Conservation (phyloP, 176 grass and related monocot species). For the Hordeum marinum region DNA sequence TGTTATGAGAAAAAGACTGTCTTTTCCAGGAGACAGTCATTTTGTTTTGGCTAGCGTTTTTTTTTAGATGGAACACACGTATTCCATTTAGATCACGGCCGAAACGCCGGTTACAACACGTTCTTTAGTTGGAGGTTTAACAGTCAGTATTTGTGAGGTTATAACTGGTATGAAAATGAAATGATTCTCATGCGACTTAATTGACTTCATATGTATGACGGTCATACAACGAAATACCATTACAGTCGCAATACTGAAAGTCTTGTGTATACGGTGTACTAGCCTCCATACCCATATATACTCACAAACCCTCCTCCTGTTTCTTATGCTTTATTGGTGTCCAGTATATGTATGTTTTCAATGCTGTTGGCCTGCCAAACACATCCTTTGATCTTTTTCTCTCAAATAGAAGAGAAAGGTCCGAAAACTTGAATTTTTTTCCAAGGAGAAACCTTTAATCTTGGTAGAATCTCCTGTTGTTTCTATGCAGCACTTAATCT, state of each 20-base stretch:
- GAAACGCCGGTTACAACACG: too few species aligned
- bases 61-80: too few species aligned
- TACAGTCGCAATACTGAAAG: neutral
- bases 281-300: neutral
- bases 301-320: neutral
- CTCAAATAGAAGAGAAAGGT: neutral
- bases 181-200: neutral
- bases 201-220: neutral
- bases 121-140: neutral
- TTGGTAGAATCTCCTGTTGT: neutral
- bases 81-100: too few species aligned
- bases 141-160: neutral
- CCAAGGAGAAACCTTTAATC: neutral
- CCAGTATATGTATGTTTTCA: neutral
- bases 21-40: neutral
- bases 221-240: neutral
- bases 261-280: neutral
- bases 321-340: neutral
- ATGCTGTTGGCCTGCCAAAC: neutral
- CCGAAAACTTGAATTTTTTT: neutral
- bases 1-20: neutral
- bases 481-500: neutral
- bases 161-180: neutral
- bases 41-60: neutral
- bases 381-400: neutral